These are phyloP conservation scores for Ogataea hybrid DNA, from an alignment of 1,139 yeast species.

Conservation along the genomic window DNA sequence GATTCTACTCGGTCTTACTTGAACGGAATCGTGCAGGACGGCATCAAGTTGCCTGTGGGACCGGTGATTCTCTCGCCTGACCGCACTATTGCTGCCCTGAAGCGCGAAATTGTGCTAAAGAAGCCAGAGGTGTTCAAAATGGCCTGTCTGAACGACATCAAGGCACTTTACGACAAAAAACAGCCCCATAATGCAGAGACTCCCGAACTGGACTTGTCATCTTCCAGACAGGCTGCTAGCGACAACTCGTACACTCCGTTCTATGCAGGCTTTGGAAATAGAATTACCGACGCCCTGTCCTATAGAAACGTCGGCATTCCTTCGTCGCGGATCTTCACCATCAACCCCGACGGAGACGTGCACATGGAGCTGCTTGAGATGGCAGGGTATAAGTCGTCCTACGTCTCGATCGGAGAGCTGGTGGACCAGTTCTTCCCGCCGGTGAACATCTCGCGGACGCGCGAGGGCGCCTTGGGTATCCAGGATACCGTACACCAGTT, in stretches of 20 bases:
- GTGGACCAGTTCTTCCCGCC: constrained; percentile 99
- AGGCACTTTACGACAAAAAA: constrained; percentile 48
- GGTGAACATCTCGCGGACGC: constrained; percentile 37
- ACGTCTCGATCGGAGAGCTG: constrained; percentile 85
- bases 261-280: constrained; percentile 96
- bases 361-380: constrained; percentile 94
- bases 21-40: constrained; percentile 73
- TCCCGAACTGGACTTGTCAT: too few species aligned
- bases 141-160: constrained; percentile 92
- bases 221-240: too few species aligned
- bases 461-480: constrained; percentile 12
- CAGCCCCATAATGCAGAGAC: background rate
- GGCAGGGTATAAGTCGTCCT: constrained; percentile 88
- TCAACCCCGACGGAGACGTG: constrained; percentile 95
- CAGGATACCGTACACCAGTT: constrained; percentile 55
- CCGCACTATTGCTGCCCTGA: constrained; percentile 92
- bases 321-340: constrained; percentile 90
- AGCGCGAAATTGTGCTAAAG: constrained; percentile 86
- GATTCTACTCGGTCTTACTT: constrained; percentile 88
- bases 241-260: constrained; percentile 59
- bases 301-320: constrained; percentile 95
- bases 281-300: constrained; percentile 95
- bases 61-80: constrained; percentile 97
- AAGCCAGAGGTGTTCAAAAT: constrained; percentile 98
- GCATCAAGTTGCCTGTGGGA: constrained; percentile 74